These are phyloP conservation scores for Didymella arachidicola DNA, from an alignment of 2,329 filamentous ascomycete species.

Conservation along the genomic window DNA sequence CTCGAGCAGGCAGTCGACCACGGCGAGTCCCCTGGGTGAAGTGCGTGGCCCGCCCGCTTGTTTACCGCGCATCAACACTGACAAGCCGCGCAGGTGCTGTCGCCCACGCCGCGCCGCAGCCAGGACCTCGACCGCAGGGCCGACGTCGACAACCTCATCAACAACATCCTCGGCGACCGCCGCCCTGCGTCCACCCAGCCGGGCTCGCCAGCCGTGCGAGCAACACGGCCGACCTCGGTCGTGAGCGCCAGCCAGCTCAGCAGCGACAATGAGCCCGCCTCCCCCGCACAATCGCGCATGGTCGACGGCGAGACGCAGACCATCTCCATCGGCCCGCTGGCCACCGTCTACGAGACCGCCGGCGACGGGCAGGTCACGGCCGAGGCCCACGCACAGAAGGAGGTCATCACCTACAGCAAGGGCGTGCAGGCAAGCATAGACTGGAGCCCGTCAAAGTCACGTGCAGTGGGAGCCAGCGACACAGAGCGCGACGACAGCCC, in stretches of 20 bases:
- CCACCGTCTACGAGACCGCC: conserved; percentile 74
- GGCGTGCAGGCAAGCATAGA: conserved; percentile 89
- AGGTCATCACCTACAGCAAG: conserved; percentile 96
- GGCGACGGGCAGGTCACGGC: conserved; percentile 77
- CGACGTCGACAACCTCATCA: conserved; percentile 84
- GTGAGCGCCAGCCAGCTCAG: conserved; percentile 83
- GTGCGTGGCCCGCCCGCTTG: conserved; percentile 57
- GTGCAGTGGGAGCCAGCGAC: conserved; percentile 61
- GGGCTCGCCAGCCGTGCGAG: conserved; percentile 53
- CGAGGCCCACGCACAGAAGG: conserved; percentile 68
- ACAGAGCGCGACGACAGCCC: conserved; percentile 70
- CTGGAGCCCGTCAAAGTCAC: conserved; percentile 65
- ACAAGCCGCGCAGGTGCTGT: conserved; percentile 63
- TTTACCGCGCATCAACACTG: conserved; percentile 11
- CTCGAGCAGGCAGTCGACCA: conserved; percentile 69
- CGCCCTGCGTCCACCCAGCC: conserved; percentile 73
- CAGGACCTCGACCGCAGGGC: conserved; percentile 69
- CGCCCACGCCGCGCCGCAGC: conserved; percentile 71
- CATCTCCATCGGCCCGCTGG: conserved; percentile 75
- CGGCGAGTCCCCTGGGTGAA: conserved; percentile 70
- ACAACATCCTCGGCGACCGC: conserved; percentile 80
- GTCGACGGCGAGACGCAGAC: conserved; percentile 65
- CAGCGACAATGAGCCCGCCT: conserved; percentile 64
- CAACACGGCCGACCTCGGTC: conserved; percentile 85
- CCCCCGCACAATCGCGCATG: conserved; percentile 36